These are phyloP conservation scores for Lepidium aucheri DNA, from an alignment of 345 rosid species.

Conservation along the genomic window DNA sequence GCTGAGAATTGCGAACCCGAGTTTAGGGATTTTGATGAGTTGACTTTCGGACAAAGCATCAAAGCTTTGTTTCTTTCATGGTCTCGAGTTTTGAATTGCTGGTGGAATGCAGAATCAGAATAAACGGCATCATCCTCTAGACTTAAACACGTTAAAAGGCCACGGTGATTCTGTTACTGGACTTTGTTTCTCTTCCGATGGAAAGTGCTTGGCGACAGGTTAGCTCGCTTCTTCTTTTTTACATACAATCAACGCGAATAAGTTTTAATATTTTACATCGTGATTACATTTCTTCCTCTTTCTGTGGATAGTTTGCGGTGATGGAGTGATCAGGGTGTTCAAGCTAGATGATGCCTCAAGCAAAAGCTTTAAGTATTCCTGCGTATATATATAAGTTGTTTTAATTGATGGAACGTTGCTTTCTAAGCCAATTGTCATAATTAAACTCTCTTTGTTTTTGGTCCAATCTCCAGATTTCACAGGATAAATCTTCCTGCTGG, in stretches of 20 bases:
- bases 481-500: constrained; percentile 82
- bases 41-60: not conserved
- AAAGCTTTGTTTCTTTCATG: not conserved
- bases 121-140: constrained; percentile 80
- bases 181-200: constrained; percentile 73
- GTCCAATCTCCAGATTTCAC: constrained; percentile 43
- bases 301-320: constrained; percentile 69
- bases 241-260: not conserved
- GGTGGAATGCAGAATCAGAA: constrained; percentile 49
- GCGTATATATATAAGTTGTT: not conserved
- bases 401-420: not conserved
- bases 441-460: not conserved
- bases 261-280: too few species aligned
- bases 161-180: constrained; percentile 82
- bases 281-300: constrained; percentile 5
- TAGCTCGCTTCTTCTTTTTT: not conserved
- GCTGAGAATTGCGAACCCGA: not conserved
- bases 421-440: not conserved
- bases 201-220: constrained; percentile 79
- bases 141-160: constrained; percentile 94
- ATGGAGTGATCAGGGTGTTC: constrained; percentile 80
- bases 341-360: constrained; percentile 90
- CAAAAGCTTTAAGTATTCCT: constrained; percentile 87
- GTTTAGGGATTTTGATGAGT: constrained; percentile 7
- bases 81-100: not conserved